These are phyloP conservation scores for Gossypium turneri DNA, from an alignment of 345 rosid genomes.

Conservation along the genomic window DNA sequence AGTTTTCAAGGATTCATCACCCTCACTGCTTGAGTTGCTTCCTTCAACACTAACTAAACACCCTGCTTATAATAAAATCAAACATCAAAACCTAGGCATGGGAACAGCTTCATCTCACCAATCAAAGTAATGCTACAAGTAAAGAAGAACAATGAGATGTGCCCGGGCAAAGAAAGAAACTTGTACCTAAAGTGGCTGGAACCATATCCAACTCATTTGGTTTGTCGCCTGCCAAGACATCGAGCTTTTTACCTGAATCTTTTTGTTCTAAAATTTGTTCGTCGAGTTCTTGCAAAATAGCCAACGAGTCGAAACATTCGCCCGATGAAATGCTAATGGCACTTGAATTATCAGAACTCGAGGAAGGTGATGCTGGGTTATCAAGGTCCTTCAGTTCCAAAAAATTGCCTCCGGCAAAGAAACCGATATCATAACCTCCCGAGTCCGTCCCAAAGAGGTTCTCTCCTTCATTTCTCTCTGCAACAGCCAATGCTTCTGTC, in stretches of 20 bases:
- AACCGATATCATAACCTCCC: constrained; percentile 1
- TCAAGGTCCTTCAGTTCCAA: constrained; percentile 48
- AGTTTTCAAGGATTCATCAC: not conserved
- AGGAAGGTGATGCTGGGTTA: constrained; percentile 30
- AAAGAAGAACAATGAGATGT: not conserved
- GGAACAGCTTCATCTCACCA: too few species aligned
- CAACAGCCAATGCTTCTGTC: constrained; percentile 14
- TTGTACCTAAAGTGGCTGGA: constrained; percentile 36
- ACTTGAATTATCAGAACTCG: constrained; percentile 56
- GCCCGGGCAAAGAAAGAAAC: not conserved
- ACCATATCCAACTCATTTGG: constrained; percentile 20
- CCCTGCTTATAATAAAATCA: constrained; percentile 17
- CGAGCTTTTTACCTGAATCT: constrained; percentile 19
- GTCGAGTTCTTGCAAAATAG: constrained; percentile 39
- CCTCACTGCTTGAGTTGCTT: constrained; percentile 7
- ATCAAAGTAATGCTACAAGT: too few species aligned
- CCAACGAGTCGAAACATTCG: constrained; percentile 41
- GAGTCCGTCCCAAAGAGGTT: constrained; percentile 20
- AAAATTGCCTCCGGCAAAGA: constrained; percentile 27
- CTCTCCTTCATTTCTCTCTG: constrained; percentile 24
- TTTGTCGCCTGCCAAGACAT: constrained; percentile 23
- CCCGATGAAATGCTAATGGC: constrained; percentile 42
- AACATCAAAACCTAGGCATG: not conserved
- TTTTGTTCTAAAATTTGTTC: constrained; percentile 9
- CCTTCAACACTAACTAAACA: constrained; percentile 6